These are phyloP conservation scores for Boletus vinaceobasis DNA, from an alignment of 768 basidiomycete genomes.

Conservation along the genomic window DNA sequence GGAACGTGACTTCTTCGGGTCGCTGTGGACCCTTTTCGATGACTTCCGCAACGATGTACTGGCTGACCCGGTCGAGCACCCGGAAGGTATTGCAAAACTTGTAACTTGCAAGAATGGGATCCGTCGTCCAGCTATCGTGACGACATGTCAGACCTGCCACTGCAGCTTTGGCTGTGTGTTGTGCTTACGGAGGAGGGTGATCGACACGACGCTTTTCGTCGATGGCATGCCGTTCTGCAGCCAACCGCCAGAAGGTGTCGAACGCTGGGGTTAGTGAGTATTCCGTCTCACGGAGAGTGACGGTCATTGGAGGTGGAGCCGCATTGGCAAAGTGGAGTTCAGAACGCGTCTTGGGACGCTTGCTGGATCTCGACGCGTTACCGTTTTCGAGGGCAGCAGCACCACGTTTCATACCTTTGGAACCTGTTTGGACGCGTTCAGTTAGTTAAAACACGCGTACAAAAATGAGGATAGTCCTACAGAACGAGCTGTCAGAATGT, in stretches of 20 bases:
- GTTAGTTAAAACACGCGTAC: background rate
- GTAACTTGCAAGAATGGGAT: conserved; percentile 51
- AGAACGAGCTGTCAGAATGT: background rate
- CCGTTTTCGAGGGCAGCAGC: conserved; percentile 7
- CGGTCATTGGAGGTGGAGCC: conserved; percentile 23
- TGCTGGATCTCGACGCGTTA: conserved; percentile 11
- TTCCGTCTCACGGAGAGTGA: conserved; percentile 35
- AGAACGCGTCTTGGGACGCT: conserved; percentile 24
- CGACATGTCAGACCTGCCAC: conserved; percentile 12
- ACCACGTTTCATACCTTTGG: conserved; percentile 22
- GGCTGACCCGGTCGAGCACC: conserved; percentile 65
- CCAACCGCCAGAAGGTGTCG: conserved; percentile 59
- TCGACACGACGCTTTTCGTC: conserved; percentile 53
- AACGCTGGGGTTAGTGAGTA: conserved; percentile 51
- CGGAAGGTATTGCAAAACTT: conserved; percentile 76
- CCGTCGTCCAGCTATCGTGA: conserved; percentile 61
- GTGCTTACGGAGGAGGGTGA: conserved; percentile 49
- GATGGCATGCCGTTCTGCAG: conserved; percentile 55
- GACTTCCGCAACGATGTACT: conserved; percentile 66
- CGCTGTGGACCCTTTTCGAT: conserved; percentile 64
- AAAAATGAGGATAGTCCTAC: background rate
- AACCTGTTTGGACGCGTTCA: background rate
- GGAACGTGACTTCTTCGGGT: conserved; percentile 63
- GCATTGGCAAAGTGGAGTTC: conserved; percentile 13
- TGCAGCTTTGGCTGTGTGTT: background rate